Base-by-base conservation (phyloP, 176 grass and related monocot genomes). In the Coix lacrymajobi region DNA sequence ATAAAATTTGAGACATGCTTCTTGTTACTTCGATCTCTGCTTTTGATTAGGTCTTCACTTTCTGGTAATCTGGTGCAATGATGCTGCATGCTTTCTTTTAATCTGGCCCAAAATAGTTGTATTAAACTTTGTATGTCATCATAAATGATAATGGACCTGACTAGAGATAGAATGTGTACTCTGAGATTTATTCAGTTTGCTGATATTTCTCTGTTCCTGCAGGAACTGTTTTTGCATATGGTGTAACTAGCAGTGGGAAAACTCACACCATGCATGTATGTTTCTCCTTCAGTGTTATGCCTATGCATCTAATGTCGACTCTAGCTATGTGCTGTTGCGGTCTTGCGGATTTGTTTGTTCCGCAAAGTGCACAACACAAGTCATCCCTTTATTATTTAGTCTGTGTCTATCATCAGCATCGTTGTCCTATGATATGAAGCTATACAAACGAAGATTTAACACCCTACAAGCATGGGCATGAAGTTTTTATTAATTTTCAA, bases 241-340 rank as follows among this genome's bases (percentile, higher is more conserved):
- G 96, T 71, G 96, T 98, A 68, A 98, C 96, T 73, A 98, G 96
- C 73, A 98, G 96, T 56, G 96, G 96, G 56, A 97, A 97, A 94
- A 97, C 95, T 62, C 95, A 97, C 73, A 97, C 95, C 57, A 98
- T 98, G 95, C 92, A 98, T 88, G 92, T 98, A 92, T 95, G 96
- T 88, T 15, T 88, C 24, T 78, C 24, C n/a, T 61, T 76, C 6
- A 11, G 43, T 62, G 51, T 34, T 67, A 78, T 41, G 32, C 3
- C 37, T 77, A 20, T 81, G 41, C 49, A 70, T 79, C 15, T 87
- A 28, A 46, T 69, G 29, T 39, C 6, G 45, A 9, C 15, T 76
- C 69, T 63, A 37, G 56, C 34, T 15, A 67, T 46, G 26, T 39
- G 37, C 33, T 75, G 17, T 24, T 89, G 56, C 1, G 11, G 31